Evolutionary conservation across 257 asterid genomes (phyloP).

Genomic region (Avicennia marina): DNA sequence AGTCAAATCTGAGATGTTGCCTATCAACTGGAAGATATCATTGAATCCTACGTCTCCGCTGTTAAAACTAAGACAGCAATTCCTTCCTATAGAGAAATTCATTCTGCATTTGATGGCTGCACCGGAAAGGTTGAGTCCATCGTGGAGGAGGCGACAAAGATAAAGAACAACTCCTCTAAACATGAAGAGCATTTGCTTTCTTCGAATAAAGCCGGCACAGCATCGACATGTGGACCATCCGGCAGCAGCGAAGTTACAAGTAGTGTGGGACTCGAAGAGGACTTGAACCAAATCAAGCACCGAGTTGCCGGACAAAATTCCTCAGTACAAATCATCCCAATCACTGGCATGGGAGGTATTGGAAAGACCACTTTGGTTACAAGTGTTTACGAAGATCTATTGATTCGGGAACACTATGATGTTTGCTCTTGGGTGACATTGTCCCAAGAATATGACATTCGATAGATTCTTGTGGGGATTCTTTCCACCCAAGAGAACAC

Average conservation of each 20-base stretch:
- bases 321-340: not conserved
- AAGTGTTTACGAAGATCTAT: not conserved
- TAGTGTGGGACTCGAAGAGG: slow-evolving; percentile 10
- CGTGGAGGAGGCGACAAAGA: too few species aligned
- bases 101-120: too few species aligned
- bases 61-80: not conserved
- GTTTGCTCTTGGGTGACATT: slow-evolving; percentile 4
- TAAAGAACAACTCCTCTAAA: too few species aligned
- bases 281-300: not conserved
- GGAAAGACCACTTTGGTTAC: slow-evolving; percentile 13
- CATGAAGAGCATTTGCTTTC: too few species aligned
- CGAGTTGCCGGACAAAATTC: not conserved
- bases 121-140: too few species aligned
- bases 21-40: not conserved
- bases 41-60: not conserved
- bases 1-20: slow-evolving; percentile 4
- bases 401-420: slow-evolving; percentile 6
- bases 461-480: not conserved
- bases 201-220: too few species aligned
- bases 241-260: not conserved
- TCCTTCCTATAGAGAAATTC: not conserved
- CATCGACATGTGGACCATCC: too few species aligned
- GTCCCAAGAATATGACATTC: slow-evolving; percentile 7
- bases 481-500: too few species aligned
- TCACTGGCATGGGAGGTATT: slow-evolving; percentile 11